These are phyloP conservation scores for Debaryomycetaceae sp. DNA, from an alignment of 1,139 yeast genomes.

Conservation along the genomic window DNA sequence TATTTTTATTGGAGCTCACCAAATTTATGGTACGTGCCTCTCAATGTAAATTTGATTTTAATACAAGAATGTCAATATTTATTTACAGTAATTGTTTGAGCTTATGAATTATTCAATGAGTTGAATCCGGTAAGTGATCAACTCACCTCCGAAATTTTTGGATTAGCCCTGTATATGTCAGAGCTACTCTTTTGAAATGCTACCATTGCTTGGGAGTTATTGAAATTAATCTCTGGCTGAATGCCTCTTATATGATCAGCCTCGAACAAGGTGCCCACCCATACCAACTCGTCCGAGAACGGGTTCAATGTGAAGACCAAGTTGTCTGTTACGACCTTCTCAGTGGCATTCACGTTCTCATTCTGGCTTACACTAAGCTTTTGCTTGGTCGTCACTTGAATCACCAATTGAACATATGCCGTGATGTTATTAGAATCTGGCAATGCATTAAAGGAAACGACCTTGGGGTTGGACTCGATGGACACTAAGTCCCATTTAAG, in stretches of 20 bases:
- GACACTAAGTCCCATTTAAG: conserved; percentile 76
- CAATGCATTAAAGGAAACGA: conserved; percentile 55
- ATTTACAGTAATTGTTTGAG: not conserved
- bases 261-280: conserved; percentile 83
- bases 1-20: not conserved
- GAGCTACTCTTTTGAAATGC: conserved; percentile 24
- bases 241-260: conserved; percentile 43
- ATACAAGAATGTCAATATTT: not conserved
- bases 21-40: not conserved
- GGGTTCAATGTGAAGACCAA: conserved; percentile 77
- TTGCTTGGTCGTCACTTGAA: conserved; percentile 73
- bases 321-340: conserved; percentile 66
- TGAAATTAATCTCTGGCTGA: conserved; percentile 26
- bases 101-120: too few relatives aligned
- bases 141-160: conserved; percentile 6
- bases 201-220: conserved; percentile 22
- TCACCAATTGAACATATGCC: conserved; percentile 69
- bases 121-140: too few relatives aligned
- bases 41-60: not conserved
- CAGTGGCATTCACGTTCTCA: conserved; percentile 35
- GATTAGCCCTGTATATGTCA: conserved; percentile 30
- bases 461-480: conserved; percentile 68
- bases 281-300: conserved; percentile 55
- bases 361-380: conserved; percentile 50
- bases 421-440: conserved; percentile 71